These are phyloP conservation scores for Aspergillus wentii DNA, from an alignment of 495 filamentous ascomycete genomes.

Conservation along the genomic window DNA sequence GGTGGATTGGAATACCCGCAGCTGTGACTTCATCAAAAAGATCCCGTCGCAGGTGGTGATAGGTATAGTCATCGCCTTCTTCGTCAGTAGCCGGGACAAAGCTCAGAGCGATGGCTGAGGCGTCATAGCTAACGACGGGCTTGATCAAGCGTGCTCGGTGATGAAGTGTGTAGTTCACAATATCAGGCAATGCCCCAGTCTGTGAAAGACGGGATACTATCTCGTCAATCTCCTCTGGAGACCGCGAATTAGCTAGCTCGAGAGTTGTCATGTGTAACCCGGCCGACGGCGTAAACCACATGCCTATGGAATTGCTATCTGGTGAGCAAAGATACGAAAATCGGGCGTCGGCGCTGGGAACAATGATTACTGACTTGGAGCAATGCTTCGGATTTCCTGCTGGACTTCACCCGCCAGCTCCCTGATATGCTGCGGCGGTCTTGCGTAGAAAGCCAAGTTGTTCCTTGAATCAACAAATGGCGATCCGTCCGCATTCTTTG, in stretches of 20 bases:
- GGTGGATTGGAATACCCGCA: conserved; percentile 57
- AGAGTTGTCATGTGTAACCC: conserved; percentile 82
- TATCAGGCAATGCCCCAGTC: conserved; percentile 32
- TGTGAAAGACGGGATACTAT: conserved; percentile 51
- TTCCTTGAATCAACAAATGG: conserved; percentile 64
- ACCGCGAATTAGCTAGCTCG: conserved; percentile 71
- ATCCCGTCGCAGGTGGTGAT: conserved; percentile 85
- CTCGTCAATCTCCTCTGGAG: conserved; percentile 52
- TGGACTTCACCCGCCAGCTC: conserved; percentile 66
- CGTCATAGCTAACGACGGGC: conserved; percentile 79
- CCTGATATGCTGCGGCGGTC: conserved; percentile 67
- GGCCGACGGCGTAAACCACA: conserved; percentile 80
- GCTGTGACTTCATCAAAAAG: conserved; percentile 55
- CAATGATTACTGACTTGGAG: conserved; percentile 57
- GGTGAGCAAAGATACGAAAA: background rate
- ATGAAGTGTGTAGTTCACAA: conserved; percentile 58
- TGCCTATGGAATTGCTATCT: conserved; percentile 36
- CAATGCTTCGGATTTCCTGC: conserved; percentile 51
- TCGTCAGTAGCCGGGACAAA: conserved; percentile 74
- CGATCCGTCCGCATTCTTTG: conserved; percentile 39
- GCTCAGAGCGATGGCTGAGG: conserved; percentile 75
- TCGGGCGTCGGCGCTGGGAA: background rate
- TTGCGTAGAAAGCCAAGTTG: conserved; percentile 83
- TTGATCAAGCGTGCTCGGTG: conserved; percentile 71
- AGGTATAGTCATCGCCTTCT: conserved; percentile 57